Base-by-base conservation (phyloP, 2,329 filamentous ascomycete genomes). In the Alternaria ventricosa region DNA sequence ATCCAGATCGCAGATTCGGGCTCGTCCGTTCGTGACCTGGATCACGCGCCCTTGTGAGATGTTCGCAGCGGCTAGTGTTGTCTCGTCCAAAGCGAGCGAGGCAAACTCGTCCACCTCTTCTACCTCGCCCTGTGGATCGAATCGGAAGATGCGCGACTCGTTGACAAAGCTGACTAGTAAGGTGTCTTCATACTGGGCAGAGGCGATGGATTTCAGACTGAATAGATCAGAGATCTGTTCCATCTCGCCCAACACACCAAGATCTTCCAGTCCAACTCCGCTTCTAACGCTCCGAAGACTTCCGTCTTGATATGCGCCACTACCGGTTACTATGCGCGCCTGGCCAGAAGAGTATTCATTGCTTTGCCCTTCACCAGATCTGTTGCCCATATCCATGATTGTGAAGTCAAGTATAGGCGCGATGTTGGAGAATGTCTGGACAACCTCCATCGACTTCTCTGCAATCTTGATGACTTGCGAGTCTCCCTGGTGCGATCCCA, bases 261-360 rank as follows among this genome's bases (percentile, higher is more conserved):
- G 82, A 60, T 97, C 93, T 76, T 97, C 93, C 55, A 98, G 86
- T 1, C 94, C 94, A 55, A 99, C 94, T 54, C 96, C 96, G 77
- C 95, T 98, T 58, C 96, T 88, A 22, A 99, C 93, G 75, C 93
- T 97, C 64, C 96, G 87, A 57, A 99, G 82, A 60, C 92, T 95
- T 18, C 96, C 96, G 73, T 97, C 93, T 68, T 92, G 90, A 76
- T 93, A 96, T 0, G 92, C 94, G 27, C 96, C 96, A 59, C 94
- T 97, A 1, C 94, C 95, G 3, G 95, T 94, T 11, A 99, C 93
- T 64, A 99, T 92, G 43, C 94, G 88, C 49, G 96, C 94, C 80
- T 99, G 95, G 0, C 96, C 96, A 1, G 95, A 97, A 0, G 94
- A 97, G 75, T 97, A 99, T 66, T 96, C 92, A 73, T 96, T 96